A percentile compares a stretch with the other conserved stretches of the same genome.
These are phyloP conservation scores for Kitagawia praeruptora DNA, from an alignment of 129 eudicot genomes.

Conservation along the genomic window DNA sequence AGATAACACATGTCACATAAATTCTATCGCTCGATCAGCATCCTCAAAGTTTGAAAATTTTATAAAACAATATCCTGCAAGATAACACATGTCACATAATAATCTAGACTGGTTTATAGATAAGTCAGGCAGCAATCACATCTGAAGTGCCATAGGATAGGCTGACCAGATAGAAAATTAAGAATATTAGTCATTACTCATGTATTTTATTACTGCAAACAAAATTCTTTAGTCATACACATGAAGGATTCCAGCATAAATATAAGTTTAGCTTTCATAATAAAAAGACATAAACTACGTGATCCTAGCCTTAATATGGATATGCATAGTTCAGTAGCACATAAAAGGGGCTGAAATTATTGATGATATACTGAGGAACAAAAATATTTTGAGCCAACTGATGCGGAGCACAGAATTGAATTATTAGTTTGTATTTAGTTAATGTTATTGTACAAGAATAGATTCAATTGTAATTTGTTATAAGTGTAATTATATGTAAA, in stretches of 20 bases:
- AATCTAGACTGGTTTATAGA: not conserved
- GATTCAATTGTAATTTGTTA: too few species aligned
- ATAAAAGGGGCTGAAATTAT: not conserved
- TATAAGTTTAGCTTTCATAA: not conserved
- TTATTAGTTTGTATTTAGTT: too few species aligned
- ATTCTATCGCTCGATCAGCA: too few species aligned
- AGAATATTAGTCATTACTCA: not conserved
- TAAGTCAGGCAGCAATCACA: not conserved
- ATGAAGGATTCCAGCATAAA: not conserved
- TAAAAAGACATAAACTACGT: not conserved
- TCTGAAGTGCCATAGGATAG: not conserved
- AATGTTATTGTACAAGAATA: too few species aligned
- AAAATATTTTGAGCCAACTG: not conserved
- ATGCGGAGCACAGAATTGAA: too few species aligned
- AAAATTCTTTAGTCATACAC: conserved; percentile 4
- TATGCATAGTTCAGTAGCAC: not conserved
- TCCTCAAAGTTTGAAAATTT: too few species aligned
- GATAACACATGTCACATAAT: not conserved
- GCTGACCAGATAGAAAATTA: not conserved
- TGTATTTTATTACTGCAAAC: not conserved
- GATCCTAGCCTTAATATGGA: not conserved
- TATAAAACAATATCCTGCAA: too few species aligned
- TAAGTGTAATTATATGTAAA: too few species aligned
- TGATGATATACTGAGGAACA: not conserved
- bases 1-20: too few species aligned